These are phyloP conservation scores for Daldinia vernicosa DNA, from an alignment of 495 filamentous ascomycete genomes.

Conservation along the genomic window DNA sequence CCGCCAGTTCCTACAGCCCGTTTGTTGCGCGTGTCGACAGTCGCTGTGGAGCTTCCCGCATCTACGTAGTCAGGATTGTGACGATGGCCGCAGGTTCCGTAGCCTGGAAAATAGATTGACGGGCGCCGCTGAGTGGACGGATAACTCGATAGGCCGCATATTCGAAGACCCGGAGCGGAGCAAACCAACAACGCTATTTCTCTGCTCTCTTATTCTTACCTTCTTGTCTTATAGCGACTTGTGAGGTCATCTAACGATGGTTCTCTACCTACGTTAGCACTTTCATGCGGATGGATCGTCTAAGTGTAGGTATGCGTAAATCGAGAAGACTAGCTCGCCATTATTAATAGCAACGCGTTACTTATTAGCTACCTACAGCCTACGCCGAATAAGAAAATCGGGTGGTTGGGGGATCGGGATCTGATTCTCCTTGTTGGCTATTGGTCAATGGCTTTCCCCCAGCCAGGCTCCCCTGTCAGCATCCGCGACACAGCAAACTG, in stretches of 20 bases:
- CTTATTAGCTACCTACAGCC: constrained; percentile 36
- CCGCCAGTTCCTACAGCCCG: constrained; percentile 34
- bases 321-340: constrained; percentile 23
- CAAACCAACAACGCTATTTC: constrained; percentile 6
- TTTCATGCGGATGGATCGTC: not conserved
- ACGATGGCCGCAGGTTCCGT: constrained; percentile 39
- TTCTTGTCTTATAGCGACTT: constrained; percentile 20
- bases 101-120: constrained; percentile 39
- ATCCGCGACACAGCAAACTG: constrained; percentile 42
- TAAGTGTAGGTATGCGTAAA: constrained; percentile 17
- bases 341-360: constrained; percentile 40
- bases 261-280: constrained; percentile 9
- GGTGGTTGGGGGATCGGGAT: constrained; percentile 44
- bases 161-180: constrained; percentile 22
- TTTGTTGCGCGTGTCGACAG: constrained; percentile 40
- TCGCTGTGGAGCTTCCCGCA: constrained; percentile 30
- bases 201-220: not conserved
- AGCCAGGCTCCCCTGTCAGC: constrained; percentile 32
- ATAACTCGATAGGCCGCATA: constrained; percentile 30
- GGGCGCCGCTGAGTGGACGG: constrained; percentile 30
- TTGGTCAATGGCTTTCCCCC: constrained; percentile 42
- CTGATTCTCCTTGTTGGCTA: constrained; percentile 23
- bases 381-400: constrained; percentile 31
- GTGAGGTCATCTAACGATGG: constrained; percentile 13
- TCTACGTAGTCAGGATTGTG: constrained; percentile 32